These are phyloP conservation scores for Nakaseomyces uthaithaninus DNA, from an alignment of 1,139 yeast species.

Conservation along the genomic window DNA sequence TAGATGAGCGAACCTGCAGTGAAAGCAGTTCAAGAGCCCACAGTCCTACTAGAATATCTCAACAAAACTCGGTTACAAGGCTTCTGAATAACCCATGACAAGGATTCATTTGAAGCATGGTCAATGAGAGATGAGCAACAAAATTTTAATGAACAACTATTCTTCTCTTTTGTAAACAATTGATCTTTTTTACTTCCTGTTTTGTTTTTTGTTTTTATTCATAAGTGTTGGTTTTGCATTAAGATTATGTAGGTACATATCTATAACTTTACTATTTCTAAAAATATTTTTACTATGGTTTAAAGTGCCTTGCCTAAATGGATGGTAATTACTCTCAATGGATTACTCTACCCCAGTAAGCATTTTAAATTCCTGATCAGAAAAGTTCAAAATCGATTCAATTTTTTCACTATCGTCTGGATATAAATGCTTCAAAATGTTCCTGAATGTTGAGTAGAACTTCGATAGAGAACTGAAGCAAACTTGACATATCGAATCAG, in stretches of 20 bases:
- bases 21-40: conserved; percentile 25
- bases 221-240: too few relatives aligned
- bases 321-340: too few relatives aligned
- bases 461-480: conserved; percentile 44
- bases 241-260: too few relatives aligned
- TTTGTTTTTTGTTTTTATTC: too few relatives aligned
- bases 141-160: too few relatives aligned
- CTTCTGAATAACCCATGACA: conserved; percentile 4
- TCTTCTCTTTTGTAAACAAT: too few relatives aligned
- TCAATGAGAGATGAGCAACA: too few relatives aligned
- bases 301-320: too few relatives aligned
- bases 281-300: too few relatives aligned
- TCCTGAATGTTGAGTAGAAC: conserved; percentile 48
- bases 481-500: conserved; percentile 44
- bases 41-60: conserved; percentile 15
- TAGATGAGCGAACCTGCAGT: conserved; percentile 29
- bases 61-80: conserved; percentile 6
- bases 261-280: too few relatives aligned
- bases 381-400: conserved; percentile 25
- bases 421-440: conserved; percentile 33
- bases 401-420: conserved; percentile 28
- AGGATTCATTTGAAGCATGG: neutral
- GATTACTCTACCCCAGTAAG: conserved; percentile 53
- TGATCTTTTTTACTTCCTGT: too few relatives aligned
- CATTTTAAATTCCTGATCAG: conserved; percentile 51